Evolutionary conservation across 805 yeast species (phyloP).

Genomic region (Cyberlindnera maclurae): DNA sequence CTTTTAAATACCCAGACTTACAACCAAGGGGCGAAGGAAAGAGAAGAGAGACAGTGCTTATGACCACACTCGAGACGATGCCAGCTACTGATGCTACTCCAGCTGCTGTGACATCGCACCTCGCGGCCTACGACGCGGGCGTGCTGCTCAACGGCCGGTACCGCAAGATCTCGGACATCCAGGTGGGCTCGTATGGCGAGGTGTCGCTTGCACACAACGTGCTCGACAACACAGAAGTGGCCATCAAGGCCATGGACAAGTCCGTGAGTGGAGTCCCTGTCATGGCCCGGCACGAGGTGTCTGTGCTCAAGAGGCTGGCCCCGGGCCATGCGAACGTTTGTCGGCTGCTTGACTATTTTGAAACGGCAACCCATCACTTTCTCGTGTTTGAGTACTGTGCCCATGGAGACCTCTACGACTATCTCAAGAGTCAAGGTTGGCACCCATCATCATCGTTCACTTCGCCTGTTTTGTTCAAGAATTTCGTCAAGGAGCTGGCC

Average conservation of each 20-base stretch:
- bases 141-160: conserved; percentile 33
- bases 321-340: conserved; percentile 44
- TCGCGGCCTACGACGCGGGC: conserved; percentile 33
- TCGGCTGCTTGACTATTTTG: conserved; percentile 49
- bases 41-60: neutral
- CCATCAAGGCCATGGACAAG: conserved; percentile 48
- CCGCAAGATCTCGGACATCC: conserved; percentile 31
- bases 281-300: conserved; percentile 51
- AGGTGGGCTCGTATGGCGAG: conserved; percentile 50
- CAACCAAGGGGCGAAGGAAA: neutral
- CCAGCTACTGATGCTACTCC: neutral
- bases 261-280: conserved; percentile 31
- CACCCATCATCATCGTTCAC: no score
- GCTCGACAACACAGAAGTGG: conserved; percentile 31
- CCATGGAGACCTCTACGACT: conserved; percentile 63
- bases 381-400: conserved; percentile 62
- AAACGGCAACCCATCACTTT: conserved; percentile 43
- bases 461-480: conserved; percentile 25
- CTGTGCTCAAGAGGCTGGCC: conserved; percentile 25
- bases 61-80: neutral
- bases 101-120: conserved; percentile 23
- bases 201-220: conserved; percentile 47
- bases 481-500: conserved; percentile 40
- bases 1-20: no score
- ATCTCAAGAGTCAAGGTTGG: no score